Evolutionary conservation across 805 yeast genomes (phyloP).

Genomic region (Blastobotrys americana): DNA sequence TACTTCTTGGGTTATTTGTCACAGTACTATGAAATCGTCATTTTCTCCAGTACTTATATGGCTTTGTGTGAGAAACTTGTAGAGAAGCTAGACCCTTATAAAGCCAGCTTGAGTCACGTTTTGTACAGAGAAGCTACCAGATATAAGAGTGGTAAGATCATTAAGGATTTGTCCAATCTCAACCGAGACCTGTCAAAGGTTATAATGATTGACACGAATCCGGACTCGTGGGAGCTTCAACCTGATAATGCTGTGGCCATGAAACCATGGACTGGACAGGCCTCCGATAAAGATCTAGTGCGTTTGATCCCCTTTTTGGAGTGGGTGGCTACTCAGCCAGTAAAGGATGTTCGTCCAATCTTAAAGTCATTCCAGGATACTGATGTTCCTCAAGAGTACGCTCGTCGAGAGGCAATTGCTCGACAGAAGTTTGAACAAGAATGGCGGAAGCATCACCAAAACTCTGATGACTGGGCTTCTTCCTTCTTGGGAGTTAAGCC

Average conservation of each 20-base stretch:
- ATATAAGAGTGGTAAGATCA: conserved; percentile 77
- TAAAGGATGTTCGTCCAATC: conserved; percentile 85
- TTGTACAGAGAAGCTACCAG: conserved; percentile 87
- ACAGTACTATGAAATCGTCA: conserved; percentile 91
- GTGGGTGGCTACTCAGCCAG: conserved; percentile 80
- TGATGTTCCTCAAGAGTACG: conserved; percentile 71
- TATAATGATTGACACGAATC: conserved; percentile 70
- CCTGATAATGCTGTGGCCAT: conserved; percentile 91
- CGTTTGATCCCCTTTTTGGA: conserved; percentile 87
- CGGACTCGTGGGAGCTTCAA: conserved; percentile 66
- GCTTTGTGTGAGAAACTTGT: conserved; percentile 79
- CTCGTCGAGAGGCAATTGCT: conserved; percentile 64
- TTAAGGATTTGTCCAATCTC: conserved; percentile 83
- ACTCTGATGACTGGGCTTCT: conserved; percentile 46
- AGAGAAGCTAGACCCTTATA: conserved; percentile 86
- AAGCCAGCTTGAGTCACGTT: conserved; percentile 79
- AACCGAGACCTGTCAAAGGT: conserved; percentile 86
- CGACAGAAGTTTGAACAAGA: conserved; percentile 50
- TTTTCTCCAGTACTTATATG: conserved; percentile 79
- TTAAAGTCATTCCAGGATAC: conserved; percentile 65
- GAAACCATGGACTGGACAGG: conserved; percentile 77
- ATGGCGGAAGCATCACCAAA: conserved; percentile 32
- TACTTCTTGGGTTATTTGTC: conserved; percentile 92
- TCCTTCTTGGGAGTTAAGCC: conserved; percentile 58
- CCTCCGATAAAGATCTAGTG: conserved; percentile 70